Evolutionary conservation across 495 filamentous ascomycete genomes (phyloP).

Genomic region (Trichoderma asperelloides): DNA sequence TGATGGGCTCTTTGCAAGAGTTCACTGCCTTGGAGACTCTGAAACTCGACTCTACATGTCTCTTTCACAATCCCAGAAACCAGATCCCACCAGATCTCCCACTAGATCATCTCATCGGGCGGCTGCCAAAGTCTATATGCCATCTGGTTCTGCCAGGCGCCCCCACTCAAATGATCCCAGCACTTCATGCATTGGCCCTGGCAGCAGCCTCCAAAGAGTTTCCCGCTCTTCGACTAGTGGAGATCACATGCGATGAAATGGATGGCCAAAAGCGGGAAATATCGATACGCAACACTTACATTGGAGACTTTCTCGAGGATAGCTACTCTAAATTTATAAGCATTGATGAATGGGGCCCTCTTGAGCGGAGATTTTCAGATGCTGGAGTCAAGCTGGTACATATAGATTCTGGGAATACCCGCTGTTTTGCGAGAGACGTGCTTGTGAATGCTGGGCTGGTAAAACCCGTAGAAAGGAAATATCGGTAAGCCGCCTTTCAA

Average conservation of each 20-base stretch:
- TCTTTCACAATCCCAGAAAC: not conserved
- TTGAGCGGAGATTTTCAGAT: not conserved
- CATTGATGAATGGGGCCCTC: not conserved
- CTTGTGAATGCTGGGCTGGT: not conserved
- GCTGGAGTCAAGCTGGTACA: not conserved
- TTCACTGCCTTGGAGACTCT: not conserved
- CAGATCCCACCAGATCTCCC: not conserved
- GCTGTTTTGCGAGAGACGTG: not conserved
- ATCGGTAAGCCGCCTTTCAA: not conserved
- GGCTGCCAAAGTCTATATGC: not conserved
- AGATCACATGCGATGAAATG: not conserved
- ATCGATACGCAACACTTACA: not conserved
- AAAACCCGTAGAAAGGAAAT: not conserved
- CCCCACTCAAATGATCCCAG: not conserved
- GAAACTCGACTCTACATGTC: not conserved
- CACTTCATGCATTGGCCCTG: not conserved
- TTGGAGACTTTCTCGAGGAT: not conserved
- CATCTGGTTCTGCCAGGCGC: not conserved
- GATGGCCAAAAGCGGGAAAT: not conserved
- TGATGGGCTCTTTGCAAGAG: not conserved
- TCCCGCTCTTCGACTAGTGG: not conserved
- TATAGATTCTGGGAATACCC: not conserved
- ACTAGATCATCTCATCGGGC: not conserved
- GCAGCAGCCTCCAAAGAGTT: not conserved
- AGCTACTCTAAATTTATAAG: not conserved